Evolutionary conservation across 345 rosid species (phyloP), one percentile per base, ranked within the genome.

Genomic region (Heritiera fomes): DNA sequence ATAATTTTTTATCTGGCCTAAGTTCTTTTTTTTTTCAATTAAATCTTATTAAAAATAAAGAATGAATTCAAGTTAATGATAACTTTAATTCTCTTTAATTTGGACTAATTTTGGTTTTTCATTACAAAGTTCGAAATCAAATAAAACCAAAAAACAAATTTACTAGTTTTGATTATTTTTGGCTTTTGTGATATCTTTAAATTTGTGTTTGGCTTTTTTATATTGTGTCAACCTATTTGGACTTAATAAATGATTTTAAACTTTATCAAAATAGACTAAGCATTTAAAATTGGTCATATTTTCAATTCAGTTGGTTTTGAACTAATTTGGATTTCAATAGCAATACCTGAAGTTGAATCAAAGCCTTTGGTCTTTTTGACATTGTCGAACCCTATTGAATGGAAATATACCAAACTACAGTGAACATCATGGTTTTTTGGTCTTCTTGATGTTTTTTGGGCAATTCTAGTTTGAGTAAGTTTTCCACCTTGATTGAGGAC

Each of bases 401-500:
- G 8, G 9, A 58, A n/a, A 4, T 20, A 1, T 18, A 65, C 70
- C 18, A 4, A 38, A 17, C 70, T 38, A 13, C 30, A 18, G 18
- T 18, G 14, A 41, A 56, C 43, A 43, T 68, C 14, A 45, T 43
- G 34, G 34, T 43, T 67, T 67, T 67, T 67, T 9, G 23, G 30
- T n/a, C 32, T 43, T 43, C 13, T 38, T 67, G 43, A 10, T n/a
- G 5, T 4, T 45, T 67, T 9, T 7, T n/a, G 40, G 73, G 73
- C 18, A 12, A 4, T 17, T 67, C 17, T 18, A 10, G 72, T 43
- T 67, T n/a, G 47, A 41, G 50, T 40, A 8, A 18, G 12, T 66
- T 41, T 66, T 66, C 30, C 71, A 66, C 38, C 53, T 69, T 69
- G 53, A 46, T 69, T 43, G 40, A 45, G 53, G 10, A 46, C 32